Base-by-base conservation (phyloP, 2,329 filamentous ascomycete species). In the Claviceps sorghi region DNA sequence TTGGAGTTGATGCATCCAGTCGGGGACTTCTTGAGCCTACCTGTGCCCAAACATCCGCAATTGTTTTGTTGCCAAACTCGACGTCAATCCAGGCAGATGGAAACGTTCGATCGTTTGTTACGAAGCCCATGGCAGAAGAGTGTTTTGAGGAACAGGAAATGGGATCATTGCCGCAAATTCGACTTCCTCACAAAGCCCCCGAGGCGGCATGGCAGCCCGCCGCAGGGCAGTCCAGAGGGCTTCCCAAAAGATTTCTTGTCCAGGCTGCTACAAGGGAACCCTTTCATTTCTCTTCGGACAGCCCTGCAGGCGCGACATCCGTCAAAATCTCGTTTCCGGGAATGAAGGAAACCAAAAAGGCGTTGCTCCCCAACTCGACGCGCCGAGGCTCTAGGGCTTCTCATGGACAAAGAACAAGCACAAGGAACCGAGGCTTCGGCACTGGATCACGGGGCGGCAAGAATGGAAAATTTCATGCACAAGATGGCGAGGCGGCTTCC, bases 141-240 rank as follows among this genome's bases (percentile, higher is more conserved):
- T 87, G 86, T 57, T 90, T 90, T 57, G 86, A 88, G 62, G 84
- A 88, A 61, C 84, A 86, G 60, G 84, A 89, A 64, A 86, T 86
- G 72, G 85, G 85, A 3, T 89, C 85, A 8, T 68, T 88, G n/a
- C 85, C 85, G 0, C 74, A 78, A 22, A 80, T 89, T 26, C 78
- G 77, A 52, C 69, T 89, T n/a, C 85, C 85, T 8, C 72, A 75
- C 47, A 75, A 75, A 53, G 75, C 76, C 4, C 82, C 83, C 1
- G 75, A 79, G 38, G 74, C 76, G 38, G 77, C 80, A 17, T 87
- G 83, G 82, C 72, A 76, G 52, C 76, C 80, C 15, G 78, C 77
- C 7, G 63, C 72, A 13, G 69, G 75, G 42, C 74, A 75, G 49
- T 69, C 71, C 38, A 82, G 80, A 61, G 71, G 76, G 1, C 67